Base-by-base conservation (phyloP, 257 asterid genomes). In the Petunia axillaris region DNA sequence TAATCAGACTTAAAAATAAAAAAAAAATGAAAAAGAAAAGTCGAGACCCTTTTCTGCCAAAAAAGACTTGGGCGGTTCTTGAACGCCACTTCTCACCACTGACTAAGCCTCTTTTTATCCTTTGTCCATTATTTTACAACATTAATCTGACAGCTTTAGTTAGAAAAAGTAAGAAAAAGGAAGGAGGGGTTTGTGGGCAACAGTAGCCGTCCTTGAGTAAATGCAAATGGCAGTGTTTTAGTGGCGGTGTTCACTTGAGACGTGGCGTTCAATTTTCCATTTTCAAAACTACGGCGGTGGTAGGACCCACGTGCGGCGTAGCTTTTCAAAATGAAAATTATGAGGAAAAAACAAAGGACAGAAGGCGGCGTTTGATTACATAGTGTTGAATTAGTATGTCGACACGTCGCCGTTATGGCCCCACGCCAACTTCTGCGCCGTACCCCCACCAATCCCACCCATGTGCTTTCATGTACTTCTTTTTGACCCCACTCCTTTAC, bases 351-450 rank as follows among this genome's bases (percentile, higher is more conserved):
- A 0, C n/a, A 64, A 60, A 55, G 68, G 81, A 70, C 80, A 64
- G 82, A 35, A 38, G 86, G 86, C 91, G 90, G 87, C 91, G 81
- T 85, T 84, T 57, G 13, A 48, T 82, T 76, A 81, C 35, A 67
- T 8, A n/a, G n/a, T n/a, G n/a, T n/a, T n/a, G n/a, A n/a, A n/a
- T n/a, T n/a, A n/a, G n/a, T 67, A 55, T 75, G 57, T 73, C 48
- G 83, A 84, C 89, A 84, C 92, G 85, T 87, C 82, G 85, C 80
- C 78, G 73, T 75, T 50, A n/a, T 6, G 15, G 13, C 64, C 25
- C 76, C 78, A 76, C 79, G 55, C 71, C 64, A 7, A 55, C 14
- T 38, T 39, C 14, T 44, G 71, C 78, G 50, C 71, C 55, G 64
- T 44, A 58, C 82, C 66, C n/a, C n/a, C n/a, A n/a, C n/a, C n/a